These are phyloP conservation scores for Anaeramoeba ignava DNA, from an alignment of 78 protist species.

Conservation along the genomic window DNA sequence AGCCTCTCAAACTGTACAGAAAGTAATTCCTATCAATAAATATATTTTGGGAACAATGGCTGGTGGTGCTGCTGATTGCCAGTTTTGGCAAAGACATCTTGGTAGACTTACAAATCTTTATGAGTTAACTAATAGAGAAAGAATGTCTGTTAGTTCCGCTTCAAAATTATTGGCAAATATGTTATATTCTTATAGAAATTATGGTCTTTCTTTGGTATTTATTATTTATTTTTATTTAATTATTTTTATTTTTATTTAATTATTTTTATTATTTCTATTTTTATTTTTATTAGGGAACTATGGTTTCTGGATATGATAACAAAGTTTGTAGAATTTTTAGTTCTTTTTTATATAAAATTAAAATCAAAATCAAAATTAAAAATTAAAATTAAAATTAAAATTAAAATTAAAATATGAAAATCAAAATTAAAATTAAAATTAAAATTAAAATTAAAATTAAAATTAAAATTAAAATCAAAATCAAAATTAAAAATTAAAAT, in stretches of 20 bases:
- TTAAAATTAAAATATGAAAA: too few relatives aligned
- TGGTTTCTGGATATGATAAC: slow-evolving; percentile 97
- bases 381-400: too few relatives aligned
- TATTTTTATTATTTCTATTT: not conserved
- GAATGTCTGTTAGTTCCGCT: slow-evolving; percentile 97
- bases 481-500: too few relatives aligned
- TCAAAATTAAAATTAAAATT: too few relatives aligned
- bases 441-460: too few relatives aligned
- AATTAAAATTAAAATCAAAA: too few relatives aligned
- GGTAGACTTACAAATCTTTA: slow-evolving; percentile 75
- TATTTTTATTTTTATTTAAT: not conserved
- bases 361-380: not conserved
- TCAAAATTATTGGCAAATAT: slow-evolving; percentile 89
- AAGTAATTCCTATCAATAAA: slow-evolving; percentile 93
- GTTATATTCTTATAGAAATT: slow-evolving; percentile 72
- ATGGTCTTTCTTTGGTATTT: slow-evolving; percentile 81
- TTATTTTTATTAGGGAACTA: slow-evolving; percentile 74
- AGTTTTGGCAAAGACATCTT: slow-evolving; percentile 90
- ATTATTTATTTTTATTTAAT: not conserved
- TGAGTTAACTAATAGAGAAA: slow-evolving; percentile 73
- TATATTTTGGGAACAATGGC: slow-evolving; percentile 99
- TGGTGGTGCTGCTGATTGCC: slow-evolving; percentile 99
- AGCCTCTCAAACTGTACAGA: slow-evolving; percentile 90
- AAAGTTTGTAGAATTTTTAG: not conserved
- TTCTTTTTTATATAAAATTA: not conserved